Percentiles rank a stretch among this genome's conserved stretches.
Conservation (phyloP, 768 basidiomycete genomes). For the Boletus sp. region DNA sequence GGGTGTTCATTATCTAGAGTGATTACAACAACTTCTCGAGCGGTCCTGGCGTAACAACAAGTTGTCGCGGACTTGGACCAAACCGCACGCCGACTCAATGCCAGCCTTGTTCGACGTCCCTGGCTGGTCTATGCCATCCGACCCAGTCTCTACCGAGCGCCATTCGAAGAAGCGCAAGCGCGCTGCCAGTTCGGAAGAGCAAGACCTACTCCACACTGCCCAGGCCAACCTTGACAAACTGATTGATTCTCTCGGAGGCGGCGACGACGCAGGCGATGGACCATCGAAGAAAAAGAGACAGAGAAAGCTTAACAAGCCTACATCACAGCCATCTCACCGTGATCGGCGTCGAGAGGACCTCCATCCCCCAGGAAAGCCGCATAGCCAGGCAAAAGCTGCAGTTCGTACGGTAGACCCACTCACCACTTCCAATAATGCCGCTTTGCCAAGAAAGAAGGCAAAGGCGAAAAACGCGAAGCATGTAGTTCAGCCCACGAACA, state of each 20-base stretch:
- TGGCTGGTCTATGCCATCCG: constrained; percentile 58
- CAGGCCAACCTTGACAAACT: constrained; percentile 61
- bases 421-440: background rate
- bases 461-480: constrained; percentile 20
- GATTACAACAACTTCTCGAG: background rate
- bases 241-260: constrained; percentile 43
- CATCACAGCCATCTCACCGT: constrained; percentile 2
- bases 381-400: constrained; percentile 6
- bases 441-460: constrained; percentile 11
- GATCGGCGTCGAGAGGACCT: constrained; percentile 3
- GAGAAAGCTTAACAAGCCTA: background rate
- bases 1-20: background rate
- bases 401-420: constrained; percentile 10
- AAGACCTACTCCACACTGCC: constrained; percentile 35
- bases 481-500: constrained; percentile 20
- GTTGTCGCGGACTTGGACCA: constrained; percentile 4
- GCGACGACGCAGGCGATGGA: constrained; percentile 21
- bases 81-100: constrained; percentile 11
- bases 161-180: constrained; percentile 50
- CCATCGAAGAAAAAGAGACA: constrained; percentile 22
- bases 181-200: constrained; percentile 38
- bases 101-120: constrained; percentile 58
- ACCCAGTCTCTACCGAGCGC: constrained; percentile 36
- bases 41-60: too few relatives aligned
- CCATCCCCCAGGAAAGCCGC: constrained; percentile 1